These are phyloP conservation scores for Trichosporon sp. DNA, from an alignment of 1,284 basidiomycete species.

Conservation along the genomic window DNA sequence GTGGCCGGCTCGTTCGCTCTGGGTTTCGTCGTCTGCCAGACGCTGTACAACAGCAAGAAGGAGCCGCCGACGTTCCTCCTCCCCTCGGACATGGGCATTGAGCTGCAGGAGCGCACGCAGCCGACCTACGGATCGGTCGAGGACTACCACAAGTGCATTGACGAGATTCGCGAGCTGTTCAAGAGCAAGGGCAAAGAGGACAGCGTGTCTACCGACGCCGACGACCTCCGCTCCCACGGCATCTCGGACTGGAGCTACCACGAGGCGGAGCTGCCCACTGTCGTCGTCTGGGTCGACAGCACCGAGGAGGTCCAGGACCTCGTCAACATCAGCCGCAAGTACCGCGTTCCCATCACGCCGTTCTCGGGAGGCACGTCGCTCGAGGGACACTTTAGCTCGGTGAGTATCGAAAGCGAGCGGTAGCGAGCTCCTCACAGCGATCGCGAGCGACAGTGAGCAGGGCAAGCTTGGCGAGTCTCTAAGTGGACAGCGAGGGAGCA, in stretches of 20 bases:
- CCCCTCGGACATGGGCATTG: slow-evolving; percentile 24
- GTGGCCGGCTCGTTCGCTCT: neutral
- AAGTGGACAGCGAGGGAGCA: too few relatives aligned
- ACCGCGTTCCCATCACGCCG: slow-evolving; percentile 45
- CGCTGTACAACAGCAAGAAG: slow-evolving; percentile 5
- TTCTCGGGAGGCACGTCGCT: slow-evolving; percentile 45
- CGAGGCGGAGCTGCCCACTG: slow-evolving; percentile 42
- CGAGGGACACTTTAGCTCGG: slow-evolving; percentile 45
- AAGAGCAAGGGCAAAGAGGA: slow-evolving; percentile 30
- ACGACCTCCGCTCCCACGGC: slow-evolving; percentile 43
- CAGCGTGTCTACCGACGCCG: slow-evolving; percentile 40
- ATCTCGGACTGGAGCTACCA: slow-evolving; percentile 48
- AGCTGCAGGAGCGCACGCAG: slow-evolving; percentile 30
- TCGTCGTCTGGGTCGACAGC: slow-evolving; percentile 46
- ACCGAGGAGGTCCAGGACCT: slow-evolving; percentile 44
- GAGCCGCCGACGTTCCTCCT: slow-evolving; percentile 17
- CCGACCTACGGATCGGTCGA: slow-evolving; percentile 31
- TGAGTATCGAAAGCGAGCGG: slow-evolving; percentile 17
- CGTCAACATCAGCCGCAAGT: slow-evolving; percentile 39
- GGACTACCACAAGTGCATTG: slow-evolving; percentile 40
- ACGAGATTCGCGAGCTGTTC: slow-evolving; percentile 26
- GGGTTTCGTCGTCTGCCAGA: slow-evolving; percentile 5
- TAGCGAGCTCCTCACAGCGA: neutral
- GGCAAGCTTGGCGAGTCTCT: too few relatives aligned
- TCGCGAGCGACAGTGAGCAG: too few relatives aligned